A percentile compares a stretch with the other conserved stretches of the same genome.
Evolutionary conservation across 208 protist species (phyloP).

Genomic region (Herpetomonas muscarum): DNA sequence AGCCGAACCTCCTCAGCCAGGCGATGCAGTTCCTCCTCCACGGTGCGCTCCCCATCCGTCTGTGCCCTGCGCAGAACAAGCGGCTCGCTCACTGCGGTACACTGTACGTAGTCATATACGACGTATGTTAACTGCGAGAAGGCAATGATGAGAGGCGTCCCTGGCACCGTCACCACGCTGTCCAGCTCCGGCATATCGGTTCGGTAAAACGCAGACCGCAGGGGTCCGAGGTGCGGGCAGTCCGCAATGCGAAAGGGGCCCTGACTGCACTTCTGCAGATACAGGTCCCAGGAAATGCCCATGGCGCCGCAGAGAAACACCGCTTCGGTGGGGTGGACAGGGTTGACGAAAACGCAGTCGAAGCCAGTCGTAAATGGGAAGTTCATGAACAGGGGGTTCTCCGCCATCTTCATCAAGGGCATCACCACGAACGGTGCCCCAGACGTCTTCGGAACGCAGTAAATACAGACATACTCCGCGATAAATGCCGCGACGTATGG

Average conservation of each 20-base stretch:
- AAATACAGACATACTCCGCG: slow-evolving; percentile 34
- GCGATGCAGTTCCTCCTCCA: background rate
- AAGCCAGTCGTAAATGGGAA: slow-evolving; percentile 51
- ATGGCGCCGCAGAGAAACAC: slow-evolving; percentile 39
- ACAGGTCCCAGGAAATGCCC: slow-evolving; percentile 46
- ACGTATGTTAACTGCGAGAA: slow-evolving; percentile 54
- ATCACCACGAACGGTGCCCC: slow-evolving; percentile 8
- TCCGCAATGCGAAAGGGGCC: slow-evolving; percentile 25
- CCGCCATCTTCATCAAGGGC: slow-evolving; percentile 1
- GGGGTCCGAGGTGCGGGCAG: slow-evolving; percentile 26
- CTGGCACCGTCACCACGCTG: slow-evolving; percentile 35
- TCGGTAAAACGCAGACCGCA: slow-evolving; percentile 37
- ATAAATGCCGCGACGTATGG: too few relatives aligned
- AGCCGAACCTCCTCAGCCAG: background rate
- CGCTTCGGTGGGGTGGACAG: slow-evolving; percentile 29
- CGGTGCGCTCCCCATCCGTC: background rate
- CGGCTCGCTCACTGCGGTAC: background rate
- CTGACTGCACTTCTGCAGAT: slow-evolving; percentile 18
- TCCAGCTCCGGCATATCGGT: slow-evolving; percentile 11
- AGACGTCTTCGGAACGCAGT: too few relatives aligned
- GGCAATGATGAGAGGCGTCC: slow-evolving; percentile 47
- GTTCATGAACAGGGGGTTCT: background rate
- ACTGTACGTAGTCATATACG: slow-evolving; percentile 39
- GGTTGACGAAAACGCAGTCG: slow-evolving; percentile 43
- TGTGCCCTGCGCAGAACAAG: background rate